A percentile compares a stretch with the other conserved stretches of the same genome.
phyloP scores from a whole-genome alignment of 345 rosid genomes.

The Lumnitzera racemosa region DNA sequence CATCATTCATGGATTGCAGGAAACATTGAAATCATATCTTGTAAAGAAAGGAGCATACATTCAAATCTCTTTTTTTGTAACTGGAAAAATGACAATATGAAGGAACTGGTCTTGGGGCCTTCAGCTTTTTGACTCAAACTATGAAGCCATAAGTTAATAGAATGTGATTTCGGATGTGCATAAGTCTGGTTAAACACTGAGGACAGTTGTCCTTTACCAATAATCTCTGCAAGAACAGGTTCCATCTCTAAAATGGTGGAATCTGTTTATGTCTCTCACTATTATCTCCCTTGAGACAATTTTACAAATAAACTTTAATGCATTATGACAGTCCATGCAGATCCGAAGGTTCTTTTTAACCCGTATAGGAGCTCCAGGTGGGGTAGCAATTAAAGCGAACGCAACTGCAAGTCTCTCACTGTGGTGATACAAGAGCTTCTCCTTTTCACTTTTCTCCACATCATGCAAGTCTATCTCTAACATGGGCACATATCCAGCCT shows the following conservation, averaged over 20 bases:
- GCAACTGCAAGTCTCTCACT: conserved; percentile 65
- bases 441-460: conserved; percentile 42
- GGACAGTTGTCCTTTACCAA: conserved; percentile 26
- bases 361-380: conserved; percentile 45
- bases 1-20: too few relatives aligned
- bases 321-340: conserved; percentile 49
- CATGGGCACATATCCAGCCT: conserved; percentile 54
- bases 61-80: too few relatives aligned
- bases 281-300: conserved; percentile 52
- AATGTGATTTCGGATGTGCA: too few relatives aligned
- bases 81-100: too few relatives aligned
- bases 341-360: conserved; percentile 64
- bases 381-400: conserved; percentile 55
- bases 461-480: conserved; percentile 53
- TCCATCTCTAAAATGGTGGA: conserved; percentile 58
- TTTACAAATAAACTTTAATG: conserved; percentile 38
- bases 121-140: too few relatives aligned
- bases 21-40: too few relatives aligned
- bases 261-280: conserved; percentile 53
- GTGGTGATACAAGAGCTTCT: conserved; percentile 42
- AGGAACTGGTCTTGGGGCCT: too few relatives aligned
- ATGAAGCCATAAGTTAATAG: too few relatives aligned
- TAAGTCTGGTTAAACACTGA: neutral
- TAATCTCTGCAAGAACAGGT: conserved; percentile 63
- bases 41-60: too few relatives aligned